Evolutionary conservation across 129 eudicot species (phyloP), one percentile per base, ranked within the genome.

Genomic region (Saposhnikovia divaricata): DNA sequence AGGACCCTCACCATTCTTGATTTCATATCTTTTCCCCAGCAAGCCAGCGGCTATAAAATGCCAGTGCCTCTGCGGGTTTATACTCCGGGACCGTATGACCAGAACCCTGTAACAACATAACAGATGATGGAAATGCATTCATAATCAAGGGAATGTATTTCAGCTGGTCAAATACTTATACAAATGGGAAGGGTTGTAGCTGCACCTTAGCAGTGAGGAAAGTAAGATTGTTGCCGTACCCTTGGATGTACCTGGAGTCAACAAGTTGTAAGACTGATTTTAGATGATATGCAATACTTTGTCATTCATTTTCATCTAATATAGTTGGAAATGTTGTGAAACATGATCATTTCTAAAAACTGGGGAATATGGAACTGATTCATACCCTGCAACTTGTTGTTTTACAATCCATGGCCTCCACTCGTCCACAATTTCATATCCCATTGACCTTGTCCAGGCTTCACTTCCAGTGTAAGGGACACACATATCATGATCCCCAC

Each of bases 401-500:
- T 90, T 83, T 25, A 83, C 90, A 61, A 13, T 61, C 99, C 99
- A 96, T 43, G 95, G 86, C 91, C 99, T 89, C 97, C 99, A 92
- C 76, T 89, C 94, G n/a, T 92, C 99, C 9, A 83, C 84, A 74
- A 85, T 84, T 51, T 83, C 78, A 81, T 90, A 96, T 48, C 99
- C 99, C 50, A 96, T 39, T 34, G 99, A 90, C 80, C 90, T 89
- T 77, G 96, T 90, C 99, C 99, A 96, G 27, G 97, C 97, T 88
- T 92, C 89, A 82, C 88, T 90, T 45, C 99, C 99, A 3, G 97
- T 96, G 81, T 59, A 96, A 13, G 99, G 99, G 69, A 96, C 99
- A 85, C 99, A 96, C 97, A 96, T 88, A 84, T 96, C 99, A 84
- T 96, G 99, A 79, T 96, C 99, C 70, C 99, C 99, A 46, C 99